These are phyloP conservation scores for Aspergillus sp. DNA, from an alignment of 2,329 filamentous ascomycete genomes.

Conservation along the genomic window DNA sequence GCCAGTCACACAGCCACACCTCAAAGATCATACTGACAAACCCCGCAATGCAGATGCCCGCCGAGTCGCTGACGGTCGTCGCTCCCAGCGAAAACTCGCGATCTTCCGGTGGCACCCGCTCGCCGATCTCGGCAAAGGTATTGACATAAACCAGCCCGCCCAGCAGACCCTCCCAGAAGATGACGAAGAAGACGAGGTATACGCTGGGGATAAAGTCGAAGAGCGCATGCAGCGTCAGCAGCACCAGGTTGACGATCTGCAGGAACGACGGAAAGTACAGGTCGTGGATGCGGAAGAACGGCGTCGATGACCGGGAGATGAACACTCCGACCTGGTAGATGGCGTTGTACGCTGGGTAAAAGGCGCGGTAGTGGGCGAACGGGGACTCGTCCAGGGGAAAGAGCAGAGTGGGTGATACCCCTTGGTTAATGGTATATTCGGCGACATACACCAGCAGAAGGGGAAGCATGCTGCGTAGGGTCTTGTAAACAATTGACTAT, in stretches of 20 bases:
- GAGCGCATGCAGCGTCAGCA: conserved; percentile 75
- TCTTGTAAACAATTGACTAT: conserved; percentile 11
- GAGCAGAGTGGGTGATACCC: conserved; percentile 82
- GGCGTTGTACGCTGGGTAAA: conserved; percentile 92
- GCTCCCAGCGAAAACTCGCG: conserved; percentile 89
- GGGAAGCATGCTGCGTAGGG: conserved; percentile 69
- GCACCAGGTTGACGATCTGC: conserved; percentile 72
- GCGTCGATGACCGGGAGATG: conserved; percentile 85
- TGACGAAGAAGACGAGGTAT: conserved; percentile 77
- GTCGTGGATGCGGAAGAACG: conserved; percentile 76
- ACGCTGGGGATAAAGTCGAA: conserved; percentile 80
- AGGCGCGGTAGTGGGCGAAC: conserved; percentile 77
- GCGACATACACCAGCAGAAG: conserved; percentile 89
- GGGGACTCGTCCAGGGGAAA: conserved; percentile 77
- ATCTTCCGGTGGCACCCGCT: conserved; percentile 72
- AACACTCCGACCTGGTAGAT: conserved; percentile 96
- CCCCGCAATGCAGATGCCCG: conserved; percentile 83
- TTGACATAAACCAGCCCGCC: conserved; percentile 94
- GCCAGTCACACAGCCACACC: conserved; percentile 76
- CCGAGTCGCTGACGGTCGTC: conserved; percentile 89
- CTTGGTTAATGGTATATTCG: conserved; percentile 97
- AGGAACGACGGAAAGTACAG: conserved; percentile 81
- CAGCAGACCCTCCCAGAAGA: conserved; percentile 93
- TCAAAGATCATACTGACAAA: conserved; percentile 82
- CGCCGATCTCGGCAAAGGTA: conserved; percentile 91